Evolutionary conservation across 176 grass and related monocot species (phyloP).

Genomic region (Zizania latifolia): DNA sequence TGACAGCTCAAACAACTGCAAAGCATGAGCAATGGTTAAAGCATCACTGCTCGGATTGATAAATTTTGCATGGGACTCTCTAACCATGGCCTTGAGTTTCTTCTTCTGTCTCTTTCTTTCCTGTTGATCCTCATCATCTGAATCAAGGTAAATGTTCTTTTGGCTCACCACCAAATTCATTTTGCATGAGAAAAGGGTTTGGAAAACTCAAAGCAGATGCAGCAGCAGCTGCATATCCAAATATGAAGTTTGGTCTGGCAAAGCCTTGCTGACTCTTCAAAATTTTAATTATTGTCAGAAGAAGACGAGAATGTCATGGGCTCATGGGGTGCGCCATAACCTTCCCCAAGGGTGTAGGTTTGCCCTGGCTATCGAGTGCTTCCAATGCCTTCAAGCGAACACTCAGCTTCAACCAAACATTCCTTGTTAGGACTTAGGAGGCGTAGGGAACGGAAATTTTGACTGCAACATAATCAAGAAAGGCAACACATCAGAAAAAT

Average conservation of each 20-base stretch:
- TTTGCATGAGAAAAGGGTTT: slow-evolving; percentile 72
- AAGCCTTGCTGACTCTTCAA: slow-evolving; percentile 44
- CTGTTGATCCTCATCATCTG: slow-evolving; percentile 30
- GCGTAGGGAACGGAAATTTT: slow-evolving; percentile 94
- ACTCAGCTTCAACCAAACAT: slow-evolving; percentile 74
- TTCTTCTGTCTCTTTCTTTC: slow-evolving; percentile 60
- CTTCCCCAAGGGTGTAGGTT: slow-evolving; percentile 75
- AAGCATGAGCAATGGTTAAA: slow-evolving; percentile 72
- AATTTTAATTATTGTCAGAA: slow-evolving; percentile 78
- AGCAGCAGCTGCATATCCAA: slow-evolving; percentile 68
- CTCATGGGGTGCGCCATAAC: slow-evolving; percentile 90
- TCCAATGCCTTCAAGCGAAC: slow-evolving; percentile 81
- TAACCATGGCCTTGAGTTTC: slow-evolving; percentile 55
- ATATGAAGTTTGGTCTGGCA: slow-evolving; percentile 57
- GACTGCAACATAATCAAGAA: too few species aligned
- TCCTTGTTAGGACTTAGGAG: slow-evolving; percentile 62
- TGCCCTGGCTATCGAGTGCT: slow-evolving; percentile 54
- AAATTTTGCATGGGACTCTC: slow-evolving; percentile 58
- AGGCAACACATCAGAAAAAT: too few species aligned
- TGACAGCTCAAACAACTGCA: slow-evolving; percentile 76
- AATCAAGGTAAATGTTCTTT: slow-evolving; percentile 30
- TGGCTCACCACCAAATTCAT: slow-evolving; percentile 19
- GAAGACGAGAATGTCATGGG: slow-evolving; percentile 82
- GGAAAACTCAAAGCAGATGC: slow-evolving; percentile 83
- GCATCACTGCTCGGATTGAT: slow-evolving; percentile 83